These are phyloP conservation scores for Pseudozyma thailandica DNA, from an alignment of 1,284 basidiomycete genomes.

Conservation along the genomic window DNA sequence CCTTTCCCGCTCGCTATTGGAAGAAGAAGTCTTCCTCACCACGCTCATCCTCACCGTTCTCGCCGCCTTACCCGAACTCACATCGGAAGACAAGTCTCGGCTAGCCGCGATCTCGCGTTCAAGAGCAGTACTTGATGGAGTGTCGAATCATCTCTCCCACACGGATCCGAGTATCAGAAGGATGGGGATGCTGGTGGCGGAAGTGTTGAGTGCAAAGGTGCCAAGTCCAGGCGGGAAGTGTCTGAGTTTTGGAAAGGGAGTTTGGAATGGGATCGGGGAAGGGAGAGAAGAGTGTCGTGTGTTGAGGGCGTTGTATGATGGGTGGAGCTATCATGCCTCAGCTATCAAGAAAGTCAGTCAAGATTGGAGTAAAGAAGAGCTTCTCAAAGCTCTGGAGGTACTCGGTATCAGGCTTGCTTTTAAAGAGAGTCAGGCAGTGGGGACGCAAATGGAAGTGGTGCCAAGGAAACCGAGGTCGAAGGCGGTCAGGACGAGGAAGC, in stretches of 20 bases:
- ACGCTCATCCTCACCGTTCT: conserved; percentile 75
- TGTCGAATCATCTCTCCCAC: conserved; percentile 75
- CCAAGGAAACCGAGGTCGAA: not conserved
- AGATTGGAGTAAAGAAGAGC: not conserved
- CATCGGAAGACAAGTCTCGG: conserved; percentile 34
- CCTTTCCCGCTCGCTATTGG: conserved; percentile 5
- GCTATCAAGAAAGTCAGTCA: not conserved
- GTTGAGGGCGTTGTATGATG: conserved; percentile 49
- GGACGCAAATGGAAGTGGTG: not conserved
- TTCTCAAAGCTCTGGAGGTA: not conserved
- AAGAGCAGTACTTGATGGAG: conserved; percentile 77
- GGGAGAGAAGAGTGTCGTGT: conserved; percentile 70
- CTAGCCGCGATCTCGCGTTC: conserved; percentile 69
- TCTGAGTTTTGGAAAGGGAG: conserved; percentile 77
- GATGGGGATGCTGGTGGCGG: conserved; percentile 93
- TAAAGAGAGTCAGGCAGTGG: not conserved
- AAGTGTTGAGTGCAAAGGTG: conserved; percentile 69
- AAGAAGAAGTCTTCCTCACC: conserved; percentile 74
- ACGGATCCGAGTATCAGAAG: conserved; percentile 78
- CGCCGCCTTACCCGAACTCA: conserved; percentile 65
- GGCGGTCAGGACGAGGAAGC: conserved; percentile 6
- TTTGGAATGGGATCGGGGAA: conserved; percentile 83
- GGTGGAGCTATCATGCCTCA: conserved; percentile 7
- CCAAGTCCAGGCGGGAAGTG: conserved; percentile 70
- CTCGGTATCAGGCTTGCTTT: not conserved